Percentiles rank a stretch among this genome's conserved stretches.
Conservation (phyloP, 2,329 filamentous ascomycete genomes). For the Fusarium subglutinans region DNA sequence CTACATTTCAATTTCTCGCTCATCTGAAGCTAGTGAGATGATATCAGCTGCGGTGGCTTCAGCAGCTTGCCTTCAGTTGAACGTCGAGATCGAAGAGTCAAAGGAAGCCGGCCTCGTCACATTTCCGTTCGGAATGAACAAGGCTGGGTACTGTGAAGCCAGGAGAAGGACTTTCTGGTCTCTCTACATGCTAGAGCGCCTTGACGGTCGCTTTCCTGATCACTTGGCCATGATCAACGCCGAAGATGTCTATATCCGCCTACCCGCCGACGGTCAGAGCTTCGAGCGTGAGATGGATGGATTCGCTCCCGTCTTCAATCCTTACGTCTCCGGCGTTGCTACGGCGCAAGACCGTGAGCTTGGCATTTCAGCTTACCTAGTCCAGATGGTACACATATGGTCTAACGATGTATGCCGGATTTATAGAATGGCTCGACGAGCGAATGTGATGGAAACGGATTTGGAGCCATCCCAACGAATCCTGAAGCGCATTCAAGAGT, state of each 20-base stretch:
- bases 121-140: constrained; percentile 67
- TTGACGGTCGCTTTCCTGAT: constrained; percentile 66
- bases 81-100: constrained; percentile 66
- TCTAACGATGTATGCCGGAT: constrained; percentile 69
- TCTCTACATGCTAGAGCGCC: constrained; percentile 74
- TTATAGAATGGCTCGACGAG: constrained; percentile 52
- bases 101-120: constrained; percentile 50
- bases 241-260: constrained; percentile 72
- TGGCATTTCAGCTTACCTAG: constrained; percentile 67
- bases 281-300: constrained; percentile 70
- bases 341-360: constrained; percentile 43
- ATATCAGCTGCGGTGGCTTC: constrained; percentile 69
- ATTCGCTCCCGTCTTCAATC: constrained; percentile 69
- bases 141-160: constrained; percentile 69
- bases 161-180: constrained; percentile 78
- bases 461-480: constrained; percentile 55
- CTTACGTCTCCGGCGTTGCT: constrained; percentile 46
- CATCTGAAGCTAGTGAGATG: constrained; percentile 70
- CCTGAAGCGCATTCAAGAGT: constrained; percentile 63
- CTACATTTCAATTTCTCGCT: constrained; percentile 69
- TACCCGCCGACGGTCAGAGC: constrained; percentile 68
- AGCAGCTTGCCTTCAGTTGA: constrained; percentile 68
- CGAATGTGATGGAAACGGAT: constrained; percentile 41
- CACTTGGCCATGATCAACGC: constrained; percentile 66
- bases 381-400: constrained; percentile 72